phyloP scores from a whole-genome alignment of 768 basidiomycete species.

The Ramaria sp. region DNA sequence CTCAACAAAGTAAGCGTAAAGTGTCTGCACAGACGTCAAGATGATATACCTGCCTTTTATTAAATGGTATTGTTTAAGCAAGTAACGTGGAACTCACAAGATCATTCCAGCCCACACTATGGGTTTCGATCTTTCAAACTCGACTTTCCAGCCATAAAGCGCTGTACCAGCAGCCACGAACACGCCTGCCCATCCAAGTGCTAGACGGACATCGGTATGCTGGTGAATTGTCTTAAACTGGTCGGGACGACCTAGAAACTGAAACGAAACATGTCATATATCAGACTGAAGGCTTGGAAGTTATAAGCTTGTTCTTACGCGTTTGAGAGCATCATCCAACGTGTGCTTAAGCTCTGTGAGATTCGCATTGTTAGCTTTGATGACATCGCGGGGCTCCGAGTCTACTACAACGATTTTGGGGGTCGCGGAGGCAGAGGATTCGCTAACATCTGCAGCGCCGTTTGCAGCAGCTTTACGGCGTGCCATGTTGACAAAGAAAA shows the following conservation, averaged over 20 bases:
- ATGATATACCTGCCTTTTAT: slow-evolving; percentile 50
- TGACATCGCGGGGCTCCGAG: slow-evolving; percentile 20
- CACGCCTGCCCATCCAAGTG: slow-evolving; percentile 78
- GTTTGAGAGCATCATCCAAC: slow-evolving; percentile 80
- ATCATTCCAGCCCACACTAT: slow-evolving; percentile 71
- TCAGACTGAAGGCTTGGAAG: background rate
- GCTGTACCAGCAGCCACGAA: slow-evolving; percentile 74
- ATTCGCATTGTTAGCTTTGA: slow-evolving; percentile 44
- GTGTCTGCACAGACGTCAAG: slow-evolving; percentile 59
- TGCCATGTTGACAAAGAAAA: background rate
- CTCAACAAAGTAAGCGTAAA: slow-evolving; percentile 83
- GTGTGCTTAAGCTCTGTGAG: slow-evolving; percentile 41
- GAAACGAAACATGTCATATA: background rate
- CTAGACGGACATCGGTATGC: slow-evolving; percentile 83
- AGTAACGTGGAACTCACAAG: slow-evolving; percentile 38
- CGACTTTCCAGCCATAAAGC: slow-evolving; percentile 75
- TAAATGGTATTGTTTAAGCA: slow-evolving; percentile 6
- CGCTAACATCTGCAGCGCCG: background rate
- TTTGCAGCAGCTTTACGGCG: slow-evolving; percentile 6
- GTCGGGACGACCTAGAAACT: slow-evolving; percentile 75
- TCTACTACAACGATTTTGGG: background rate
- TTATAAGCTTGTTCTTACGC: slow-evolving; percentile 37
- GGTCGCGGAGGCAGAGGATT: background rate
- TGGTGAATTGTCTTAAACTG: slow-evolving; percentile 79
- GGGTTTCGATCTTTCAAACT: slow-evolving; percentile 84